phyloP scores from a whole-genome alignment of 2,329 filamentous ascomycete species.

The Talaromyces sp. region DNA sequence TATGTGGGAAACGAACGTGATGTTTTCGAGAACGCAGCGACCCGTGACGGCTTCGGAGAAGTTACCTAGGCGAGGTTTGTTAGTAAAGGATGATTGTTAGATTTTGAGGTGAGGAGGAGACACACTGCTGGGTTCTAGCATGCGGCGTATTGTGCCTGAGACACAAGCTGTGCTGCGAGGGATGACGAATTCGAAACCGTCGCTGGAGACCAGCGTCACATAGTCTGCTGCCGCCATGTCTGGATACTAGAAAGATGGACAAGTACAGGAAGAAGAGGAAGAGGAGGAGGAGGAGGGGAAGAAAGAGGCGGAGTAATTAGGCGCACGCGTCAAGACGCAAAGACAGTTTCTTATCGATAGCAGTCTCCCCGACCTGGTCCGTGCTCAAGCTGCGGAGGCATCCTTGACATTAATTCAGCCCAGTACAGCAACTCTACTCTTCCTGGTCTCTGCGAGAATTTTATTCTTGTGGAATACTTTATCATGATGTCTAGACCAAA shows the following conservation, averaged over 20 bases:
- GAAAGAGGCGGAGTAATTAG: no score
- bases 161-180: slow-evolving; percentile 57
- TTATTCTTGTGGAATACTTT: no score
- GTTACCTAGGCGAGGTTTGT: slow-evolving; percentile 40
- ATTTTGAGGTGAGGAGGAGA: slow-evolving; percentile 7
- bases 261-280: not conserved
- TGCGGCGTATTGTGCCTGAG: slow-evolving; percentile 58
- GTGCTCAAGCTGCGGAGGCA: slow-evolving; percentile 21
- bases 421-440: not conserved
- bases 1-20: slow-evolving; percentile 43
- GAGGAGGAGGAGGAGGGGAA: not conserved
- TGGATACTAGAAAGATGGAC: not conserved
- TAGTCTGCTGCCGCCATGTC: slow-evolving; percentile 42
- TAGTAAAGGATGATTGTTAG: not conserved
- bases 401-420: not conserved
- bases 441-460: no score
- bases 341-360: slow-evolving; percentile 2
- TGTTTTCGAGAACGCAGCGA: slow-evolving; percentile 54
- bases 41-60: slow-evolving; percentile 58
- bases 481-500: not conserved
- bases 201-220: slow-evolving; percentile 60
- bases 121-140: slow-evolving; percentile 60
- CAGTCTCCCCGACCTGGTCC: slow-evolving; percentile 16
- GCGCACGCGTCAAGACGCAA: not conserved
- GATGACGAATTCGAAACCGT: slow-evolving; percentile 61